phyloP scores from a whole-genome alignment of 106 monocot species.

The Allium cepa region DNA sequence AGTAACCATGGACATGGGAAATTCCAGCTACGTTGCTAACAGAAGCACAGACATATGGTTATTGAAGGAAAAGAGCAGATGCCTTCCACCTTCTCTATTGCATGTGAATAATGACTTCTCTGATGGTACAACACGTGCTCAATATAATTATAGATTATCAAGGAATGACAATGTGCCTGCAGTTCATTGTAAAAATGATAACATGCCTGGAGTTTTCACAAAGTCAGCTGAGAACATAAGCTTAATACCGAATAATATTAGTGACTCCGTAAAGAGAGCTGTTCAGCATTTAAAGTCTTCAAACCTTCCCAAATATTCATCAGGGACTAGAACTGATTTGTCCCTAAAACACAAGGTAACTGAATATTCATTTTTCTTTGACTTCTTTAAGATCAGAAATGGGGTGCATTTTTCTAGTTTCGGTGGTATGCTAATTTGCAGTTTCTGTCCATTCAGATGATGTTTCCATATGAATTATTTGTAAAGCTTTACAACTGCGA shows the following conservation, averaged over 20 bases:
- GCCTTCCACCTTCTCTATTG: conserved; percentile 10
- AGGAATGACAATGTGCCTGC: conserved; percentile 3
- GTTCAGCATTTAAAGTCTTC: conserved; percentile 42
- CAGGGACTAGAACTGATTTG: conserved; percentile 14
- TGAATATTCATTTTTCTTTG: not conserved
- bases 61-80: conserved; percentile 9
- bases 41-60: conserved; percentile 9
- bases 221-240: conserved; percentile 1
- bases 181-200: conserved; percentile 9
- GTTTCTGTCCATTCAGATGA: conserved; percentile 24
- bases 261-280: conserved; percentile 14
- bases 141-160: conserved; percentile 4
- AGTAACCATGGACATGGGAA: not conserved
- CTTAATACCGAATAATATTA: conserved; percentile 5
- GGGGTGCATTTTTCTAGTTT: not conserved
- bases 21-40: conserved; percentile 8
- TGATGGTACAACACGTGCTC: conserved; percentile 1
- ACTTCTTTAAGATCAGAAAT: not conserved
- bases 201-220: conserved; percentile 3
- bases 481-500: conserved; percentile 54
- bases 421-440: too few species aligned
- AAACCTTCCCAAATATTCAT: conserved; percentile 22
- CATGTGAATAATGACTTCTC: conserved; percentile 15
- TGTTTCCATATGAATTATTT: conserved; percentile 53
- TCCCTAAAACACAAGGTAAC: conserved; percentile 19